phyloP scores from a whole-genome alignment of 2,329 filamentous ascomycete genomes.

The Xylaria sp. region DNA sequence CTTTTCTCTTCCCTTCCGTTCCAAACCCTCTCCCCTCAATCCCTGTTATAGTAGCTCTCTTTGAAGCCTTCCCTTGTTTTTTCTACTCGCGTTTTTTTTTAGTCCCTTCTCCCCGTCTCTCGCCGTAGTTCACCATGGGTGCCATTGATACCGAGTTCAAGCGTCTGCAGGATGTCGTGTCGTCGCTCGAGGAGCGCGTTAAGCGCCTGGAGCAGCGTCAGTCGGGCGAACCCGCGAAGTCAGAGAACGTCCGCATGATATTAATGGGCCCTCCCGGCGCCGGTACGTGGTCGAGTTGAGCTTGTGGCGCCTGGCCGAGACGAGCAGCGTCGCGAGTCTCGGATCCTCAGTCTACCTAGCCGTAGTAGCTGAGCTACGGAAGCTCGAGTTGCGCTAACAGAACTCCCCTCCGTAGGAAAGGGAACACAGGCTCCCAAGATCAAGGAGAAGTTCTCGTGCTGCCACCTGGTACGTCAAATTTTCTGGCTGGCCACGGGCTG shows the following conservation, averaged over 20 bases:
- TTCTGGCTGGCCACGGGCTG: slow-evolving; percentile 11
- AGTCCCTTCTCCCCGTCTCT: slow-evolving; percentile 23
- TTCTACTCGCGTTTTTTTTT: slow-evolving; percentile 16
- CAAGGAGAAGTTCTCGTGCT: slow-evolving; percentile 96
- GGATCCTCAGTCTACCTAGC: neutral
- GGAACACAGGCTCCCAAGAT: slow-evolving; percentile 97
- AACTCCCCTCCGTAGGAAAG: slow-evolving; percentile 62
- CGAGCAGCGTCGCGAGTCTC: neutral
- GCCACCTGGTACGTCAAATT: slow-evolving; percentile 71
- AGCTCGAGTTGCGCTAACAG: slow-evolving; percentile 19
- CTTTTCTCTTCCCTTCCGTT: slow-evolving; percentile 8
- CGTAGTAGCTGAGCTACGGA: neutral
- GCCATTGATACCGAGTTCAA: slow-evolving; percentile 81
- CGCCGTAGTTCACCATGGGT: slow-evolving; percentile 60
- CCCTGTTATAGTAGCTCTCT: slow-evolving; percentile 7
- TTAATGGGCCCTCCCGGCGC: slow-evolving; percentile 96
- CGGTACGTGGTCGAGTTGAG: slow-evolving; percentile 55
- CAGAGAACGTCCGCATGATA: slow-evolving; percentile 83
- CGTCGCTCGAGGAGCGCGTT: slow-evolving; percentile 79
- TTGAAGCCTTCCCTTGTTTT: slow-evolving; percentile 15
- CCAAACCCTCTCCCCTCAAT: slow-evolving; percentile 17
- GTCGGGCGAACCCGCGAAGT: slow-evolving; percentile 48
- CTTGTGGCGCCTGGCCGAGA: slow-evolving; percentile 1
- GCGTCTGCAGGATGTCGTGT: slow-evolving; percentile 77
- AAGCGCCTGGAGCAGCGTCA: slow-evolving; percentile 76